These are phyloP conservation scores for Rhododendron williamsianum DNA, from an alignment of 148 eudicot species.

Conservation along the genomic window DNA sequence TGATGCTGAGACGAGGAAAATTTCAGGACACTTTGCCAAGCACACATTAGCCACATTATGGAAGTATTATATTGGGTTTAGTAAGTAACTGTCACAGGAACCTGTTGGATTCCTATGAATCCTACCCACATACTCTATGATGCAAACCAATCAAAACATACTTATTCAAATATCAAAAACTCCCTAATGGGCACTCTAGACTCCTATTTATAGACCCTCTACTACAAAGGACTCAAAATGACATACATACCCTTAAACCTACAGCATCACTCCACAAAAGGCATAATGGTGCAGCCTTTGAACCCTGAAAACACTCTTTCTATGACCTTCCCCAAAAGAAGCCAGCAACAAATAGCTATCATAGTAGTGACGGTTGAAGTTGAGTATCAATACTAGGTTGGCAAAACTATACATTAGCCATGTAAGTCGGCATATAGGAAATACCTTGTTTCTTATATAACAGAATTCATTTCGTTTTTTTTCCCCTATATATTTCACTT, in stretches of 20 bases:
- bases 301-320: neutral
- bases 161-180: too few relatives aligned
- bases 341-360: neutral
- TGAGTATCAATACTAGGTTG: neutral
- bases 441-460: neutral
- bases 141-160: too few relatives aligned
- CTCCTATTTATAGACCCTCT: too few relatives aligned
- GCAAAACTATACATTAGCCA: neutral
- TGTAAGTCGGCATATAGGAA: neutral
- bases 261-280: neutral
- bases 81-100: neutral
- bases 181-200: too few relatives aligned
- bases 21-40: too few relatives aligned
- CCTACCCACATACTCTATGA: neutral
- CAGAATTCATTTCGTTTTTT: neutral
- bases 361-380: neutral
- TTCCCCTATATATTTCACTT: neutral
- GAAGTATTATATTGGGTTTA: neutral
- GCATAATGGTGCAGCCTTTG: neutral
- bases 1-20: too few relatives aligned
- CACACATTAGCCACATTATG: neutral
- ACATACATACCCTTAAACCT: too few relatives aligned
- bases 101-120: neutral
- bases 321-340: neutral
- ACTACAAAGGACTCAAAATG: too few relatives aligned